These are phyloP conservation scores for Dactylella cylindrospora DNA, from an alignment of 2,329 filamentous ascomycete genomes.

Conservation along the genomic window DNA sequence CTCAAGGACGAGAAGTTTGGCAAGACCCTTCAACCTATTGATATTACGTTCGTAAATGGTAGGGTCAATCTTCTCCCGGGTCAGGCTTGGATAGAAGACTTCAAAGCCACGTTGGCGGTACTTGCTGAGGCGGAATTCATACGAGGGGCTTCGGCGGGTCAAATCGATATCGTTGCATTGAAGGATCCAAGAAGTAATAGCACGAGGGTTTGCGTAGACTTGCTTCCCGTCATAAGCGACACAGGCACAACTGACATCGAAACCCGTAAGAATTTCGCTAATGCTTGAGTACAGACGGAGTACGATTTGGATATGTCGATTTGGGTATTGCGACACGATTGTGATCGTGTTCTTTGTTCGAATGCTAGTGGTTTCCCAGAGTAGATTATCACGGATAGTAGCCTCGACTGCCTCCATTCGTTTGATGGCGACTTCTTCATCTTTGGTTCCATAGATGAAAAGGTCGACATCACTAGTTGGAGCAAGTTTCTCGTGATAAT, in stretches of 20 bases:
- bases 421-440: slow-evolving; percentile 72
- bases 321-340: slow-evolving; percentile 80
- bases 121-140: slow-evolving; percentile 83
- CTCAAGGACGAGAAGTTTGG: slow-evolving; percentile 76
- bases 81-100: slow-evolving; percentile 73
- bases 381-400: slow-evolving; percentile 71
- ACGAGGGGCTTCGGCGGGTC: slow-evolving; percentile 76
- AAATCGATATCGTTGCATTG: slow-evolving; percentile 81
- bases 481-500: slow-evolving; percentile 78
- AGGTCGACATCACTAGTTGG: slow-evolving; percentile 85
- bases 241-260: slow-evolving; percentile 80
- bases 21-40: slow-evolving; percentile 71
- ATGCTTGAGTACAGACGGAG: slow-evolving; percentile 81
- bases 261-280: slow-evolving; percentile 81
- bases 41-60: slow-evolving; percentile 86
- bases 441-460: slow-evolving; percentile 73
- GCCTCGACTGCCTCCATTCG: slow-evolving; percentile 83
- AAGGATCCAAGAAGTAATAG: slow-evolving; percentile 75
- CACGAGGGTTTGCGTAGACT: slow-evolving; percentile 76
- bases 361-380: slow-evolving; percentile 80
- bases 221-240: slow-evolving; percentile 78
- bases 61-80: slow-evolving; percentile 75
- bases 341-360: slow-evolving; percentile 86
- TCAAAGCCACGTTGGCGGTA: slow-evolving; percentile 84
- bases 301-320: slow-evolving; percentile 78